These are phyloP conservation scores for Phytophthora melonis DNA, from an alignment of 352 stramenopile genomes.

Conservation along the genomic window DNA sequence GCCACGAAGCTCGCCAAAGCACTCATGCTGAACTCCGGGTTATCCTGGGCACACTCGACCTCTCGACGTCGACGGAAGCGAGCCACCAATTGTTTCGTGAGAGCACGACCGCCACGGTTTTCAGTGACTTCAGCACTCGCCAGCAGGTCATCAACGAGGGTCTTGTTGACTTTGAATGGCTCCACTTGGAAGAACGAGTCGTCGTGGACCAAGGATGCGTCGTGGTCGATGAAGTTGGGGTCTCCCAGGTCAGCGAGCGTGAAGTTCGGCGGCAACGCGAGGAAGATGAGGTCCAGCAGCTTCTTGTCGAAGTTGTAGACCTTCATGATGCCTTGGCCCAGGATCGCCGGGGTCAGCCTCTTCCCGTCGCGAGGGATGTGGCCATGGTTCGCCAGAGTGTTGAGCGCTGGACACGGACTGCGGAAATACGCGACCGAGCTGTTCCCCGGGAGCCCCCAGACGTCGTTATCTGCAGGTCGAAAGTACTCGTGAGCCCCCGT, in stretches of 20 bases:
- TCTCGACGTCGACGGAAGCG: constrained; percentile 58
- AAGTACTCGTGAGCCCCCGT: constrained; percentile 53
- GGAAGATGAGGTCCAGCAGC: constrained; percentile 31
- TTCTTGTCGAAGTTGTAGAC: constrained; percentile 60
- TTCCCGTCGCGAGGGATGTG: constrained; percentile 56
- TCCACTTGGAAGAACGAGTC: constrained; percentile 59
- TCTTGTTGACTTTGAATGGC: constrained; percentile 55
- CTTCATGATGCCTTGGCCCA: constrained; percentile 52
- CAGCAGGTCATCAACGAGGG: constrained; percentile 52
- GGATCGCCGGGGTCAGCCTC: constrained; percentile 34
- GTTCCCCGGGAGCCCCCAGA: constrained; percentile 57
- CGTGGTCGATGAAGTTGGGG: constrained; percentile 77
- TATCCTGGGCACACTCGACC: constrained; percentile 38
- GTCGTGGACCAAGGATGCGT: constrained; percentile 69
- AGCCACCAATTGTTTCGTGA: constrained; percentile 54
- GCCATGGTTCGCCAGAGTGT: constrained; percentile 60
- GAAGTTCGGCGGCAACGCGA: constrained; percentile 30
- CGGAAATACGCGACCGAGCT: constrained; percentile 33
- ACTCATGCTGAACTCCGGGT: constrained; percentile 57
- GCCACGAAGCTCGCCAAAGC: constrained; percentile 48
- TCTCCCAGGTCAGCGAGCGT: constrained; percentile 54
- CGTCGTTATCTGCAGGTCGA: constrained; percentile 42
- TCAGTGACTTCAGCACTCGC: constrained; percentile 38
- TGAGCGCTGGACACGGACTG: constrained; percentile 56
- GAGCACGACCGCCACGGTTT: constrained; percentile 15